Evolutionary conservation across 371 early-diverging fungal genomes (phyloP).

Genomic region (Apophysomyces sp.): DNA sequence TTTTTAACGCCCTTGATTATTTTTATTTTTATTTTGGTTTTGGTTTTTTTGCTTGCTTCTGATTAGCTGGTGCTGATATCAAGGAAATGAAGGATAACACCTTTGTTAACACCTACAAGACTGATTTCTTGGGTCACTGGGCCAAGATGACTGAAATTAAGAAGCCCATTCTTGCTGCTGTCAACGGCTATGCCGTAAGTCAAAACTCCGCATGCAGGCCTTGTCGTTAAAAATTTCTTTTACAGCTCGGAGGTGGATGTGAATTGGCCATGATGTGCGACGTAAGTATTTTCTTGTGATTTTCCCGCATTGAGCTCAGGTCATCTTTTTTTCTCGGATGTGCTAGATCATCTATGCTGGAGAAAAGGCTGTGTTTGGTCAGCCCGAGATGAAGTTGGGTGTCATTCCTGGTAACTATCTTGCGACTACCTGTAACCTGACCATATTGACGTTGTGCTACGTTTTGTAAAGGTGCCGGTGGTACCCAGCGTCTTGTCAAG

Average conservation of each 20-base stretch:
- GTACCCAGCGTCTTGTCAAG: conserved; percentile 88
- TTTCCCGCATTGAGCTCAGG: not conserved
- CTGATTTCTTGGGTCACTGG: conserved; percentile 94
- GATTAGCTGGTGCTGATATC: conserved; percentile 96
- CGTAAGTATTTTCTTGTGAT: conserved; percentile 36
- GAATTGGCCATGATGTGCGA: conserved; percentile 99
- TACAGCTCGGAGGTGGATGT: conserved; percentile 95
- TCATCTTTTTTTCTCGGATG: too few species aligned
- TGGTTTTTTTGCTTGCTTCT: not conserved
- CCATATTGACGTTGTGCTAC: not conserved
- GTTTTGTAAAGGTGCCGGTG: conserved; percentile 68
- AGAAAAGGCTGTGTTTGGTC: conserved; percentile 95
- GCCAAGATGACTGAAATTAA: conserved; percentile 84
- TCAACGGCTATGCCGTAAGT: conserved; percentile 94
- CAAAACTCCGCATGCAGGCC: not conserved
- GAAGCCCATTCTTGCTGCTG: conserved; percentile 97
- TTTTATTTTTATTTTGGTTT: too few species aligned
- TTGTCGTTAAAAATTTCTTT: not conserved
- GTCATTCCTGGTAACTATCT: conserved; percentile 73
- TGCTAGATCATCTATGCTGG: conserved; percentile 98
- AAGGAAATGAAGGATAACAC: conserved; percentile 94
- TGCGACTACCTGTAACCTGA: not conserved
- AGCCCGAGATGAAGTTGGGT: conserved; percentile 98
- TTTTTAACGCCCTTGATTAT: too few species aligned
- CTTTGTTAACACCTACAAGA: conserved; percentile 86